Base-by-base conservation (phyloP, 2,329 filamentous ascomycete genomes). In the Colletotrichum gigasporum region DNA sequence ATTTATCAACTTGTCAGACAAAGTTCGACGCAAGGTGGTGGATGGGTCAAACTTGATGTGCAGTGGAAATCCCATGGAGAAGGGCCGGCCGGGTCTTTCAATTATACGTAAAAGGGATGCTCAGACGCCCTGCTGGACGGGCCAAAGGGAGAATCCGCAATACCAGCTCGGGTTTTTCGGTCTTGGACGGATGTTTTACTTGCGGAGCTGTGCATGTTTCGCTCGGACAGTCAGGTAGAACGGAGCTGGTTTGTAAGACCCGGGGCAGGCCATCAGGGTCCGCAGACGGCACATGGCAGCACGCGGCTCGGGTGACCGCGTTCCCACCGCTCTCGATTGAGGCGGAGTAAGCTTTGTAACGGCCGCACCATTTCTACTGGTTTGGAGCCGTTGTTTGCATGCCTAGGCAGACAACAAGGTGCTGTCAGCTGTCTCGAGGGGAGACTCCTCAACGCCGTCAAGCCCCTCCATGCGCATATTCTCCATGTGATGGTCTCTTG, bases 371-470 rank as follows among this genome's bases (percentile, higher is more conserved):
- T n/a, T 16, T 10, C 28, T 18, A 35, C 39, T 35, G 52, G 52
- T n/a, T 8, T 11, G n/a, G 10, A 24, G 9, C 8, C 11, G 8
- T n/a, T 10, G 14, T 45, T 4, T 45, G 10, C 10, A n/a, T 44
- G 20, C 6, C 8, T n/a, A 5, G 12, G 5, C 26, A 39, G 52
- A 55, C 52, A 45, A 55, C 52, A 55, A 45, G 52, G 39, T 55
- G 26, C 12, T 39, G 16, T 48, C 28, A 14, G 16, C 45, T 28
- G 42, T 57, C 65, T 66, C 54, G 65, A 73, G 61, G 5, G 48
- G 72, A 9, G 72, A 82, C 51, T 81, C 84, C 11, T 87, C 92
- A 37, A 82, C 93, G 71, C 91, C 91, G 0, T 77, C 81, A 53
- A 83, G 87, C n/a, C n/a, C n/a, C n/a, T n/a, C n/a, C n/a, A n/a